Conservation (phyloP, 371 early-diverging fungal genomes). For the Circinella minor region DNA sequence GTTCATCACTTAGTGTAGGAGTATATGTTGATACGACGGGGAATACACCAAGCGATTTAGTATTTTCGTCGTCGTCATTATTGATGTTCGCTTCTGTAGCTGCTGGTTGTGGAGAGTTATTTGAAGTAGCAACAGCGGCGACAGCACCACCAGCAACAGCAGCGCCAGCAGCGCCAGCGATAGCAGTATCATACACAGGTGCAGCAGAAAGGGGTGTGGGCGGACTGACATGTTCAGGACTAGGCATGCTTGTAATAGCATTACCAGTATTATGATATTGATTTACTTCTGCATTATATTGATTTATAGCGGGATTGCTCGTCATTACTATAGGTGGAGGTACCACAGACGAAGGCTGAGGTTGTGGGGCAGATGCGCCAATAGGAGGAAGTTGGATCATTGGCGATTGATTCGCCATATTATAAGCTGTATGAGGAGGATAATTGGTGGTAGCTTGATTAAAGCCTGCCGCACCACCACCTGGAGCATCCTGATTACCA, state of each 20-base stretch:
- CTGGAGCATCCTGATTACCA: slow-evolving; percentile 42
- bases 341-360: slow-evolving; percentile 7
- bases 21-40: slow-evolving; percentile 61
- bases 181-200: background rate
- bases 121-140: slow-evolving; percentile 16
- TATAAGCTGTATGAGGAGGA: slow-evolving; percentile 23
- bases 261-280: background rate
- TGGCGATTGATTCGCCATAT: slow-evolving; percentile 8
- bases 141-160: slow-evolving; percentile 5
- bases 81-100: slow-evolving; percentile 11
- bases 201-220: background rate
- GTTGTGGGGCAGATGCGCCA: slow-evolving; percentile 6
- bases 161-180: slow-evolving; percentile 4
- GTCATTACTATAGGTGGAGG: slow-evolving; percentile 3
- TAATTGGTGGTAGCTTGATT: slow-evolving; percentile 14
- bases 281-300: slow-evolving; percentile 2
- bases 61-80: slow-evolving; percentile 19
- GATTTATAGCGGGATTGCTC: background rate
- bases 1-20: slow-evolving; percentile 71
- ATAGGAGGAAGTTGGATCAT: slow-evolving; percentile 24
- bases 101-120: slow-evolving; percentile 13
- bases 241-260: background rate
- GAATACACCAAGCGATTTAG: slow-evolving; percentile 57
- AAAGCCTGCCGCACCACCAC: slow-evolving; percentile 19
- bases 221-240: too few relatives aligned